Evolutionary conservation across 176 grass and related monocot genomes (phyloP), one percentile per base, ranked within the genome.

Genomic region (Rhynchospora breviuscula): DNA sequence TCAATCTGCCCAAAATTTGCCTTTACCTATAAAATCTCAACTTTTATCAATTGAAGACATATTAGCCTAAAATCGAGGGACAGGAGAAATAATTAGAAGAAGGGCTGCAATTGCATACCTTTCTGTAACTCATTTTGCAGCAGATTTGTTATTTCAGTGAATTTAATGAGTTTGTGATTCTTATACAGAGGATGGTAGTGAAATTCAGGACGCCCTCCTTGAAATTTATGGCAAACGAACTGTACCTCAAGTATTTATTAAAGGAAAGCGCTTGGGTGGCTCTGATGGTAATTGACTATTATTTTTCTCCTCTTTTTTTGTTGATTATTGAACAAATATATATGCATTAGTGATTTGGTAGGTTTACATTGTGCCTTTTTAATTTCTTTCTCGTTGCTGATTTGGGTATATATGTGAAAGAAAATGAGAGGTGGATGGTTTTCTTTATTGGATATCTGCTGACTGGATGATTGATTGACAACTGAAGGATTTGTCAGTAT

Each of bases 151-250:
- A 71, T 48, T 47, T 71, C 6, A 18, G 1, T 47, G 43, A 14
- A 47, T 22, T 19, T 11, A 78, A 57, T 56, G 13, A 17, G 14
- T 78, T 78, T 35, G 1, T 4, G 15, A 77, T 57, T 78, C 31
- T 9, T 57, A 3, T 87, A 21, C 47, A 89, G 83, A 89, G 65
- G 87, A 89, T 89, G 87, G 87, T 8, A 67, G 58, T 56, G 87
- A 89, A 58, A 83, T 89, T 68, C 84, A 89, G 78, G 84, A 89
- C 86, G 87, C 87, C 33, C 65, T 89, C 14, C 84, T 81, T 76
- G 84, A 83, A 71, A 75, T 89, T 75, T 25, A 83, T 67, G 87
- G 87, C 35, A 86, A 73, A 59, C 84, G 87, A 56, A 89, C 87
- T 10, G 87, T 89, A 14, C 87, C 84, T 40, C 84, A 86, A 79